Evolutionary conservation across 805 yeast species (phyloP), one percentile per base, ranked within the genome.

Genomic region (Ogataea zsoltii): DNA sequence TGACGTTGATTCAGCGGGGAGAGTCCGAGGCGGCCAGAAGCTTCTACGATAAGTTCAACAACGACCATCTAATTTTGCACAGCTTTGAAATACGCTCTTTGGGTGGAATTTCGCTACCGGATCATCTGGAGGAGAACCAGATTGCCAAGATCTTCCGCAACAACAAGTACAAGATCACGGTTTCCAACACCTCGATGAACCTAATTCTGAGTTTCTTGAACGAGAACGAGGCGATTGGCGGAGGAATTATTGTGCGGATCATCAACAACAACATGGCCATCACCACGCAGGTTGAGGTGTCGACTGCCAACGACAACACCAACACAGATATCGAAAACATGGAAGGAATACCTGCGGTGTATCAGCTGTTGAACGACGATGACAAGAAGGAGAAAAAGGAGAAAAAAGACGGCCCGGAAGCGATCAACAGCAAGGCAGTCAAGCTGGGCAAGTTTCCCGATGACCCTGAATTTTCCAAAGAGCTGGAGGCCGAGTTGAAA

Each of bases 161-260:
- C 30, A 81, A 85, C 69, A 85, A 86, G 61, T 94, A 89, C 66
- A 74, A 79, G 43, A 73, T 92, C 7, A 77, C 79, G 34, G 81
- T 92, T 37, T 85, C 96, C 12, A 83, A 87, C 51, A 90, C 97
- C 1, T 81, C 96, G 4, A 75, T 92, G 60, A 94, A 90, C 62
- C 69, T 92, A 55, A 75, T 94, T 52, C 72, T 94, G 43, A 88
- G 88, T 62, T 92, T 90, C 56, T 67, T 94, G 44, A 96, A 89
- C 62, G 97, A 92, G 60, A 88, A 90, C 62, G 97, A 90, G 65
- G 85, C 85, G 9, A 83, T 83, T 44, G 98, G 98, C 34, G 98
- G 98, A 2, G 85, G 91, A 2, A 78, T 92, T 31, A 73, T 92
- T 43, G 88, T 94, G 38, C 74, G 97, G 55, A 76, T 89, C 39